Evolutionary conservation across 306 rosid species (phyloP), one percentile per base, ranked within the genome.

Genomic region (Morella rubra): DNA sequence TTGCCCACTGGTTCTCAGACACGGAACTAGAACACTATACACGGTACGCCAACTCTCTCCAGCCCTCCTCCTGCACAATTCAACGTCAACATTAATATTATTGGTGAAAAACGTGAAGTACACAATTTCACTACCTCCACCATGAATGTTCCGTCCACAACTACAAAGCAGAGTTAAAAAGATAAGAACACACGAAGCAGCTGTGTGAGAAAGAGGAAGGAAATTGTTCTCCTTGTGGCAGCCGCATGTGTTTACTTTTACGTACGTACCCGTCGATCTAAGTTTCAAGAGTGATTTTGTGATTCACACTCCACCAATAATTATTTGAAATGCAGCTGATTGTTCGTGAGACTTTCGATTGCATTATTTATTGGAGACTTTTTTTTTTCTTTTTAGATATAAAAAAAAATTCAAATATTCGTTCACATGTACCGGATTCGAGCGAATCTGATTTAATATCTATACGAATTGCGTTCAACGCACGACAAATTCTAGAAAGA

Each of bases 31-130:
- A 69, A 18, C 60, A 24, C 16, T 69, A 42, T 44, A 61, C 80
- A 81, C 80, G 77, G 47, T 44, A 61, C 61, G 73, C 76, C 80
- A 12, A 24, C 45, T 41, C 70, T 77, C 8, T 64, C 61, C 8
- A 4, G 13, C 52, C 69, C 7, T 11, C 6, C 4, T 10, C 1
- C 4, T 8, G 3, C 45, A 16, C 20, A 37, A 64, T 64, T 64
- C 70, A 64, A 64, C 70, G n/a, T 40, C 70, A 64, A 18, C 20
- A 62, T 40, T 14, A 64, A 22, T 58, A 49, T 8, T 55, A 55
- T 55, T 16, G 47, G 70, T 5, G 14, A 47, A 64, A 40, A 64
- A 64, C 69, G 20, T 40, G 69, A 41, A 24, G 12, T n/a, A 1
- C 2, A 47, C 53, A 49, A 9, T 32, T 32, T 32, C 37, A 32